Conservation (phyloP, 2,329 filamentous ascomycete genomes). For the Colletotrichum truncatum region DNA sequence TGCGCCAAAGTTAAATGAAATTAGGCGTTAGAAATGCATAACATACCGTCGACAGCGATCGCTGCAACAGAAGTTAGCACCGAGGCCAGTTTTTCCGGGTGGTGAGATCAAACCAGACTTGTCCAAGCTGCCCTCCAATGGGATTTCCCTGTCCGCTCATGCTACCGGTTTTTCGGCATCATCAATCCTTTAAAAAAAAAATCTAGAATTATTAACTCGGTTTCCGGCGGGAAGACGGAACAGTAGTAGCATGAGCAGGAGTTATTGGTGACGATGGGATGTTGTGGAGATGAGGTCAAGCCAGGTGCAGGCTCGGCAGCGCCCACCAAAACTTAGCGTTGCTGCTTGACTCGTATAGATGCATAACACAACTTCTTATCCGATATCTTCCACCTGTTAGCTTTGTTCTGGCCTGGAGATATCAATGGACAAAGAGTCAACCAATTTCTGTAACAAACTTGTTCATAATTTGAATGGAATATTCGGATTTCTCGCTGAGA, state of each 20-base stretch:
- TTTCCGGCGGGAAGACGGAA: too few species aligned
- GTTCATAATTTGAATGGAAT: too few species aligned
- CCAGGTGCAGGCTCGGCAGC: neutral
- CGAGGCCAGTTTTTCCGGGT: neutral
- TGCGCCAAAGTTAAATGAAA: too few species aligned
- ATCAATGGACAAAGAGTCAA: too few species aligned
- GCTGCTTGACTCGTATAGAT: slow-evolving; percentile 10
- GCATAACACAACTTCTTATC: too few species aligned
- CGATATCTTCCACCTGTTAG: too few species aligned
- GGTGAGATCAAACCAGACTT: slow-evolving; percentile 14
- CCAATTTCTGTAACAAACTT: too few species aligned
- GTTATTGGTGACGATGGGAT: neutral
- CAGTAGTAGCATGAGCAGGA: neutral
- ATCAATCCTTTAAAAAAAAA: neutral
- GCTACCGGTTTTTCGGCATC: neutral
- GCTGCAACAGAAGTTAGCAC: neutral
- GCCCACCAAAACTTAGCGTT: neutral
- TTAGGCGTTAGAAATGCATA: neutral
- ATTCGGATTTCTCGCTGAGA: too few species aligned
- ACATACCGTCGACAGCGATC: slow-evolving; percentile 24
- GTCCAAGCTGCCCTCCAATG: slow-evolving; percentile 2
- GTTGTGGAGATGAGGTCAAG: slow-evolving; percentile 2
- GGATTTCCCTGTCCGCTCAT: slow-evolving; percentile 3
- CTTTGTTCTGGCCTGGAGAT: too few species aligned
- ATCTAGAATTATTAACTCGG: too few species aligned